Evolutionary conservation across 805 yeast genomes (phyloP).

Genomic region (Myxozyma monticola): DNA sequence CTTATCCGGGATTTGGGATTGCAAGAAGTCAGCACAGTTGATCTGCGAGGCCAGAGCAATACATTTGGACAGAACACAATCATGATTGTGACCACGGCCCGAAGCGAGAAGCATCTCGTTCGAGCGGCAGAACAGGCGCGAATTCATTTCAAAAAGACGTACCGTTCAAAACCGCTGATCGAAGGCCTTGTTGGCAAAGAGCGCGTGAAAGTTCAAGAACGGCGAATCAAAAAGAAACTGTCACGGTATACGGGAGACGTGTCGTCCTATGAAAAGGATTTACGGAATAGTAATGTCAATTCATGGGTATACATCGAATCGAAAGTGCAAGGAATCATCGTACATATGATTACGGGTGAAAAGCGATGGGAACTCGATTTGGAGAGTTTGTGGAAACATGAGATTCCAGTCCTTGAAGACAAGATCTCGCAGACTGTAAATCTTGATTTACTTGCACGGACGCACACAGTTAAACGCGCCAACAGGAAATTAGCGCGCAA

Average conservation of each 20-base stretch:
- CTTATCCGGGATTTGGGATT: conserved; percentile 66
- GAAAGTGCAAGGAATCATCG: conserved; percentile 57
- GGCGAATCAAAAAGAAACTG: conserved; percentile 52
- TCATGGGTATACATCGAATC: conserved; percentile 85
- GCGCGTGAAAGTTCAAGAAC: conserved; percentile 51
- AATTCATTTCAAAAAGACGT: conserved; percentile 56
- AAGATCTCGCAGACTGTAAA: background rate
- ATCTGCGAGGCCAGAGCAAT: conserved; percentile 49
- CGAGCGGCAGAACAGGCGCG: conserved; percentile 65
- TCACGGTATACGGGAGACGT: conserved; percentile 56
- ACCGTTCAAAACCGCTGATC: conserved; percentile 49
- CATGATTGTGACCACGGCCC: conserved; percentile 72
- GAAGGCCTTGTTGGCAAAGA: conserved; percentile 74
- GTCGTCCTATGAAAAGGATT: conserved; percentile 57
- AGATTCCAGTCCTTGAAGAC: conserved; percentile 17
- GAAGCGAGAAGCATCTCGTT: conserved; percentile 70
- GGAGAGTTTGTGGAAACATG: conserved; percentile 60
- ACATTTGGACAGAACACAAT: conserved; percentile 46
- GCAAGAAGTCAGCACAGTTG: conserved; percentile 61
- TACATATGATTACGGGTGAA: conserved; percentile 72
- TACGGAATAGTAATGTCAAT: conserved; percentile 48
- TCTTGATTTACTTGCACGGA: conserved; percentile 1
- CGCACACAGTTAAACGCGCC: conserved; percentile 4
- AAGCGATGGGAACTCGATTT: conserved; percentile 68
- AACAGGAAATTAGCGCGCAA: conserved; percentile 10